phyloP scores from a whole-genome alignment of 2,329 filamentous ascomycete genomes.

The Colletotrichum camelliae region DNA sequence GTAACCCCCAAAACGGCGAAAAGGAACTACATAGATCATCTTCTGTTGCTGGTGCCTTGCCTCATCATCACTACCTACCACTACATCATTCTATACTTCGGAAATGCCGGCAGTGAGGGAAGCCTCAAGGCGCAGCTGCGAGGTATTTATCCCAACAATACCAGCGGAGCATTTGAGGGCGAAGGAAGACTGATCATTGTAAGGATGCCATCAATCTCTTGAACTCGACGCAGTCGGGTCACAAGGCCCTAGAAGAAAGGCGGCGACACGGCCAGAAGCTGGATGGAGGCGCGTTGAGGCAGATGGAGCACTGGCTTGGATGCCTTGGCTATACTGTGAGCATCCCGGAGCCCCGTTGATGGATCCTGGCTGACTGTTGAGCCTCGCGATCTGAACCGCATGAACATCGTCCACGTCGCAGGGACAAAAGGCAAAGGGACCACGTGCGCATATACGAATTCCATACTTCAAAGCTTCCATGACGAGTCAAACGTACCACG shows the following conservation, averaged over 20 bases:
- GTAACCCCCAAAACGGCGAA: too few species aligned
- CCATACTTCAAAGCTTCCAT: not conserved
- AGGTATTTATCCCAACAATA: not conserved
- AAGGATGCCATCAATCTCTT: not conserved
- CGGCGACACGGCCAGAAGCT: not conserved
- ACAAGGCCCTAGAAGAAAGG: not conserved
- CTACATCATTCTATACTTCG: not conserved
- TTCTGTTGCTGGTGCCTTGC: not conserved
- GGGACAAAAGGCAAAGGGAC: not conserved
- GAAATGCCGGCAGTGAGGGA: not conserved
- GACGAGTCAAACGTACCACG: rapidly evolving
- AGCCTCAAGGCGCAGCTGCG: not conserved
- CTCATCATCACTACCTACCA: not conserved
- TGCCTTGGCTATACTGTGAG: not conserved
- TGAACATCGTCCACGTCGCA: not conserved
- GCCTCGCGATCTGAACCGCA: not conserved
- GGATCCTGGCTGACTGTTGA: not conserved
- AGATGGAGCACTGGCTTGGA: not conserved
- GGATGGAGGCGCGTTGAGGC: not conserved
- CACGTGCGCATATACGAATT: not conserved
- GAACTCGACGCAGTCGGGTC: not conserved
- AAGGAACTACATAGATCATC: not conserved
- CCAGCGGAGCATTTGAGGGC: not conserved
- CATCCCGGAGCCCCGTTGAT: too few species aligned
- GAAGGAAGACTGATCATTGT: not conserved